phyloP scores from a whole-genome alignment of 257 asterid genomes.

The Rhazya stricta region DNA sequence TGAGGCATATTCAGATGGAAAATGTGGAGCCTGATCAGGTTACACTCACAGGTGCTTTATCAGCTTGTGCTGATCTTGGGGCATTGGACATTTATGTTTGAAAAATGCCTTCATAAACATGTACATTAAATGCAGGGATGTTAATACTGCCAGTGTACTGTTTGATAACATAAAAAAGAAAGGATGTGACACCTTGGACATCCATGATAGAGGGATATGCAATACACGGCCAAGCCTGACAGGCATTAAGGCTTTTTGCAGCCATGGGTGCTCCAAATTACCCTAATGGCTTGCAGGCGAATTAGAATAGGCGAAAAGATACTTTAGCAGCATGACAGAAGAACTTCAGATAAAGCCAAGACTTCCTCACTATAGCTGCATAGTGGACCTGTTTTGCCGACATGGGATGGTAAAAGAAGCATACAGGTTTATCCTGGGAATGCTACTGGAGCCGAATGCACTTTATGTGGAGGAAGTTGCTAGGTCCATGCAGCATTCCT shows the following conservation, averaged over 20 bases:
- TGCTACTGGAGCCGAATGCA: conserved; percentile 24
- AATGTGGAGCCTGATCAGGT: conserved; percentile 32
- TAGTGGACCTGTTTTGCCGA: conserved; percentile 30
- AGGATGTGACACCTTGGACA: conserved; percentile 34
- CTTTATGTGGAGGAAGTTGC: conserved; percentile 30
- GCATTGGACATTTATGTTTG: conserved; percentile 21
- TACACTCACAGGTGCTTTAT: conserved; percentile 16
- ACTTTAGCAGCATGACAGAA: conserved; percentile 19
- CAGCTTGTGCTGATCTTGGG: conserved; percentile 29
- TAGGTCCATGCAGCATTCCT: conserved; percentile 15
- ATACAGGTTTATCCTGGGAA: conserved; percentile 21
- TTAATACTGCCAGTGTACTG: conserved; percentile 19
- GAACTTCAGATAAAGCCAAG: conserved; percentile 26
- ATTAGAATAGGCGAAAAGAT: conserved; percentile 26
- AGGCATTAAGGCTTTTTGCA: conserved; percentile 23
- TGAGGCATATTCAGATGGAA: conserved; percentile 20
- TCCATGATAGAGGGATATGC: conserved; percentile 37
- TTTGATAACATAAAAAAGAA: conserved; percentile 18
- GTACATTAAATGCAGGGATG: conserved; percentile 32
- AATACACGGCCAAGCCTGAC: conserved; percentile 28
- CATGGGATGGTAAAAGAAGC: conserved; percentile 30
- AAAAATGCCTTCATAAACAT: conserved; percentile 28
- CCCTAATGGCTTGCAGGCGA: conserved; percentile 29
- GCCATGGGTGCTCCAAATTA: conserved; percentile 27
- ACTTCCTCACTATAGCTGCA: conserved; percentile 27